These are phyloP conservation scores for Parietichytrium sp. DNA, from an alignment of 108 stramenopile species.

Conservation along the genomic window DNA sequence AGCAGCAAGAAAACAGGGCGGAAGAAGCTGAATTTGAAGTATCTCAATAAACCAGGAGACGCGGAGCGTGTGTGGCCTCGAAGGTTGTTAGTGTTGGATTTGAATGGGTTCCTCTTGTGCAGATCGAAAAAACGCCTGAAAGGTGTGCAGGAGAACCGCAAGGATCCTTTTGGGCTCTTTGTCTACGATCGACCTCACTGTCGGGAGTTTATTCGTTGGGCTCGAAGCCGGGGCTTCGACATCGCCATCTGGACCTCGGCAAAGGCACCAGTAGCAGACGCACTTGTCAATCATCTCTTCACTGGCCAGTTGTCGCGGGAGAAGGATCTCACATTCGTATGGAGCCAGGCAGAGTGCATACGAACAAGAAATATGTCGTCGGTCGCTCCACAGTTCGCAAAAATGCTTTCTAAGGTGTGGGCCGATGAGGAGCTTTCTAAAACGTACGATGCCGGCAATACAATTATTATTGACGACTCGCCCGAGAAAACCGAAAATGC, in stretches of 20 bases:
- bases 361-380: background rate
- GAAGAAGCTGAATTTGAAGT: background rate
- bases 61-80: background rate
- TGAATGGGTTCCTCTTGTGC: background rate
- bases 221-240: background rate
- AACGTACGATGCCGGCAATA: background rate
- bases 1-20: background rate
- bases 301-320: background rate
- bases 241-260: slow-evolving; percentile 13
- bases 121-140: background rate
- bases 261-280: background rate
- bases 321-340: background rate
- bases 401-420: background rate
- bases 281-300: background rate
- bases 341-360: background rate
- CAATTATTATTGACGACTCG: background rate
- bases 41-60: background rate
- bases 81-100: slow-evolving; percentile 4
- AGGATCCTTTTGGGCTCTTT: background rate
- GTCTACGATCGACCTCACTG: slow-evolving; percentile 26
- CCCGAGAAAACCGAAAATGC: background rate
- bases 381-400: background rate
- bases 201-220: slow-evolving; percentile 29
- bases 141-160: background rate
- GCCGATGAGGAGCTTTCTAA: background rate